Evolutionary conservation across 2,329 filamentous ascomycete species (phyloP).

Genomic region (Botrytis fabae): DNA sequence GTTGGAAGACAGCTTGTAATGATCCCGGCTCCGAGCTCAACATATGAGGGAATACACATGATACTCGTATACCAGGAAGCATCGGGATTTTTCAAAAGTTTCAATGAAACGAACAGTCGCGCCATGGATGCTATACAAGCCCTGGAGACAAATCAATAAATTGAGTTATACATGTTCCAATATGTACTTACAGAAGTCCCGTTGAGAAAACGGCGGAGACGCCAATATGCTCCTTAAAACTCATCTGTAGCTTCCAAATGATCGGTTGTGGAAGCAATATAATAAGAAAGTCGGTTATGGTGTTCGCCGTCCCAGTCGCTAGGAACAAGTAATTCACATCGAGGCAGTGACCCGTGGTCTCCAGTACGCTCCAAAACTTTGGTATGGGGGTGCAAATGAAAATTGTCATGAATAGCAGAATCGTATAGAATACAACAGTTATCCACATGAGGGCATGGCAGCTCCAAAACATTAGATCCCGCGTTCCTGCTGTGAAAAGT

Average conservation of each 20-base stretch:
- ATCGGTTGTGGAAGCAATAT: slow-evolving; percentile 2
- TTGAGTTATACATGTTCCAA: rapidly evolving
- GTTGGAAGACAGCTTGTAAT: slow-evolving; percentile 12
- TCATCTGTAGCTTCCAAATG: slow-evolving; percentile 8
- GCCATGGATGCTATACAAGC: slow-evolving; percentile 11
- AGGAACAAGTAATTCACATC: neutral
- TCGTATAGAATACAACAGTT: neutral
- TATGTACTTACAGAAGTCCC: neutral
- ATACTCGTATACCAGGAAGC: neutral
- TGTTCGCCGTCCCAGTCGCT: neutral
- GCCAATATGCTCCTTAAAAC: slow-evolving; percentile 8
- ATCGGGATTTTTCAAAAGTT: neutral
- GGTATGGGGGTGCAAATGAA: slow-evolving; percentile 1
- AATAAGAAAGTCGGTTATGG: slow-evolving; percentile 7
- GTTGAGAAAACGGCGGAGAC: slow-evolving; percentile 11
- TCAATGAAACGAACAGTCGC: neutral
- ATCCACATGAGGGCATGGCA: slow-evolving; percentile 10
- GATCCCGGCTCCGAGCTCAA: neutral
- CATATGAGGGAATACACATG: slow-evolving; percentile 12
- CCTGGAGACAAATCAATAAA: neutral
- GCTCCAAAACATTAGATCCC: slow-evolving; percentile 11
- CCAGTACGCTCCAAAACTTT: slow-evolving; percentile 1
- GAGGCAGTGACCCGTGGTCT: slow-evolving; percentile 1
- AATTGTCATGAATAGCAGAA: neutral
- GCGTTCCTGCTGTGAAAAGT: neutral